Evolutionary conservation across 306 rosid genomes (phyloP).

Genomic region (Styphnolobium japonicum): DNA sequence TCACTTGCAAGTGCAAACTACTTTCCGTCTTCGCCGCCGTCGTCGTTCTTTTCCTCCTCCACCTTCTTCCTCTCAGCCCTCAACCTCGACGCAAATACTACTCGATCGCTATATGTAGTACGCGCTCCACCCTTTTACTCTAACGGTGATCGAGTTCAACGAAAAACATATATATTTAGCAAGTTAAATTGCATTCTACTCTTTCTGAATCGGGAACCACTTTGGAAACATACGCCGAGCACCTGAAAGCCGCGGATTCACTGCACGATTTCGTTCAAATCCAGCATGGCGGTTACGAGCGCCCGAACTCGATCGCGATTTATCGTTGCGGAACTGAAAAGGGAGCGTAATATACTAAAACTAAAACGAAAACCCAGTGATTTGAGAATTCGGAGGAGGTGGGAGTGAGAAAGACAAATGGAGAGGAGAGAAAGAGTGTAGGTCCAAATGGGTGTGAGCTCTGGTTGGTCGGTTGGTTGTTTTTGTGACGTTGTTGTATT

Average conservation of each 20-base stretch:
- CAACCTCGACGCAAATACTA: neutral
- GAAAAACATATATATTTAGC: too few species aligned
- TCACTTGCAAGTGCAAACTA: slow-evolving; percentile 31
- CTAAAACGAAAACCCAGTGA: neutral
- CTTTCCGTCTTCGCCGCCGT: slow-evolving; percentile 12
- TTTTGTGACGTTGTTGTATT: slow-evolving; percentile 14
- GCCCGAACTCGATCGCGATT: neutral
- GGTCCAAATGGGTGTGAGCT: neutral
- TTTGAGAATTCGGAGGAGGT: neutral
- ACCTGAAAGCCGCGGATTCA: neutral
- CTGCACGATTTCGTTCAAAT: neutral
- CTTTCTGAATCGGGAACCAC: neutral
- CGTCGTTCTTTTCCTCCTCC: neutral
- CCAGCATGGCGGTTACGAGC: neutral
- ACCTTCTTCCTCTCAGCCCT: neutral
- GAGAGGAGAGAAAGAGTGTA: neutral
- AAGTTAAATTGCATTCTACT: neutral
- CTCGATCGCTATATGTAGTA: neutral
- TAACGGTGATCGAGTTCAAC: neutral
- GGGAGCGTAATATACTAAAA: neutral
- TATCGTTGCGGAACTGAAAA: neutral
- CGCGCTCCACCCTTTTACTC: neutral
- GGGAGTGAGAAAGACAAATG: neutral
- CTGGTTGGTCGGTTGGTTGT: neutral
- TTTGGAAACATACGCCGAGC: neutral